Base-by-base conservation (phyloP, 1,284 basidiomycete species). In the Coniferiporia sulphurascens region DNA sequence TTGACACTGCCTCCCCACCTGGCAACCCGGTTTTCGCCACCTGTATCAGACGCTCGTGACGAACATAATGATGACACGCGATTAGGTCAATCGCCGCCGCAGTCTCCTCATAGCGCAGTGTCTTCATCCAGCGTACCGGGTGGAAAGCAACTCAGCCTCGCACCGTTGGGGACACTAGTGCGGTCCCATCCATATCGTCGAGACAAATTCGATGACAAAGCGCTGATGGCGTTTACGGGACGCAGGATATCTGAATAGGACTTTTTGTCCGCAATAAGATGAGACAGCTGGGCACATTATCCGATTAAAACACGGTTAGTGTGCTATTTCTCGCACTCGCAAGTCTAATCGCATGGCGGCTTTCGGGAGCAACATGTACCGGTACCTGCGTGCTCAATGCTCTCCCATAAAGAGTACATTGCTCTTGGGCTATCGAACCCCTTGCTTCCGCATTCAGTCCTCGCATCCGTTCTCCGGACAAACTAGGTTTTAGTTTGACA, bases 201-300 rank as follows among this genome's bases (percentile, higher is more conserved):
- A 59, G 77, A 85, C 62, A 82, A 82, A n/a, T 68, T 77, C 22
- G 86, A 89, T 68, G 87, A 88, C 65, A 77, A 76, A 60, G 76
- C 80, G 45, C 69, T 89, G 65, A 62, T 56, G 61, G 57, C 61
- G 15, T 59, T 62, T n/a, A 48, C 51, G 32, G 56, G 56, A 35
- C 55, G 60, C 41, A 46, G 17, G 19, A 46, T 46, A 1, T 46
- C 44, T 9, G 44, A 46, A n/a, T 46, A 21, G n/a, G 12, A 2
- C 17, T 1, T 21, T 12, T 8, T n/a, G n/a, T n/a, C 44, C 17
- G n/a, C 44, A 46, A 21, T 17, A 19, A 46, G 44, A 9, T 46
- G 15, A n/a, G 44, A 46, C 13, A 9, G 12, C 9, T 21, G 44
- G 2, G 44, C 44, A n/a, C 3, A 46, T 9, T 46, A 15, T 17